phyloP scores from a whole-genome alignment of 2,329 filamentous ascomycete genomes.

The Dothidotthia symphoricarpi region DNA sequence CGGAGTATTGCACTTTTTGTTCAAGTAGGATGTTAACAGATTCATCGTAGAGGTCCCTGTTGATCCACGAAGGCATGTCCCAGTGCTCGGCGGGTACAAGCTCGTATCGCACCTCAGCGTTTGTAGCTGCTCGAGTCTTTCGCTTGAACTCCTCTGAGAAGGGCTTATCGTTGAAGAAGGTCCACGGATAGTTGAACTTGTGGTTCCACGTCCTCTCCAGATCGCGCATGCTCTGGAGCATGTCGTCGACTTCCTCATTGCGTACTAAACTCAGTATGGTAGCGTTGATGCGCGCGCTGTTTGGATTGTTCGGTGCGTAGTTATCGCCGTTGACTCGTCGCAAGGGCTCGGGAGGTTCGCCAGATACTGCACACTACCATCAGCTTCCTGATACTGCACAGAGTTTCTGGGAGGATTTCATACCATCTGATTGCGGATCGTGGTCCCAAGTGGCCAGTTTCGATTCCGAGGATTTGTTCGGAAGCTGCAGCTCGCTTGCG shows the following conservation, averaged over 20 bases:
- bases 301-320: constrained; percentile 72
- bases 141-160: constrained; percentile 92
- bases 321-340: constrained; percentile 67
- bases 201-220: constrained; percentile 93
- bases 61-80: constrained; percentile 90
- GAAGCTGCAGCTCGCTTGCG: constrained; percentile 44
- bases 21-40: constrained; percentile 80
- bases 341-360: constrained; percentile 76
- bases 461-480: constrained; percentile 34
- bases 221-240: constrained; percentile 86
- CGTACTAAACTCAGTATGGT: constrained; percentile 89
- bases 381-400: constrained; percentile 3
- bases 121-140: constrained; percentile 76
- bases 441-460: constrained; percentile 63
- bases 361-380: constrained; percentile 60
- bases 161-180: constrained; percentile 95
- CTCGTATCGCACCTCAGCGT: constrained; percentile 84
- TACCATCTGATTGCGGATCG: constrained; percentile 87
- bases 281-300: constrained; percentile 85
- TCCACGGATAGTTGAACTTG: constrained; percentile 99
- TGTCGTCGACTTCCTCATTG: constrained; percentile 81
- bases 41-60: constrained; percentile 78
- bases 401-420: constrained; percentile 31
- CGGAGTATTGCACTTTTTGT: constrained; percentile 85
- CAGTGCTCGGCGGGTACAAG: constrained; percentile 93